phyloP scores from a whole-genome alignment of 2,329 filamentous ascomycete genomes.

The Claviceps humidiphila region DNA sequence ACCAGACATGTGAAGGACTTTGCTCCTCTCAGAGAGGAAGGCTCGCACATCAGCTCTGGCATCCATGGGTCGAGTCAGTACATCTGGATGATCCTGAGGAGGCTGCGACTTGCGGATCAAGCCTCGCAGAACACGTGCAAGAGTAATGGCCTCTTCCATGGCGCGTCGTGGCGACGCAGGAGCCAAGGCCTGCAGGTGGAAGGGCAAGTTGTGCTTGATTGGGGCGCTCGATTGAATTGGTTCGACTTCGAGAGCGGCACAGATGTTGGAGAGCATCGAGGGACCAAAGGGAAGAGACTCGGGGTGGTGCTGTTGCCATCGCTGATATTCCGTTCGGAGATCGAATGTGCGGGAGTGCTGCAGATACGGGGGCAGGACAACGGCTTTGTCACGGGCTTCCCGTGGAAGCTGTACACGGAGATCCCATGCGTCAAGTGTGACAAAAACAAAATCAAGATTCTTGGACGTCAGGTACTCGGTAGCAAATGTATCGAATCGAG shows the following conservation, averaged over 20 bases:
- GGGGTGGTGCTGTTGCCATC: conserved; percentile 96
- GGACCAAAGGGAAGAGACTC: conserved; percentile 95
- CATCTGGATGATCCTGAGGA: conserved; percentile 83
- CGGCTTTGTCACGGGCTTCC: conserved; percentile 95
- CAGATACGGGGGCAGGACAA: conserved; percentile 89
- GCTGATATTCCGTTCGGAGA: conserved; percentile 90
- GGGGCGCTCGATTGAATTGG: conserved; percentile 94
- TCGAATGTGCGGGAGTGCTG: conserved; percentile 98
- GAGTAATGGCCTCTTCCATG: conserved; percentile 93
- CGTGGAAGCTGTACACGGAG: conserved; percentile 93
- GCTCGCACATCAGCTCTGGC: conserved; percentile 91
- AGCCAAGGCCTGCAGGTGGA: conserved; percentile 90
- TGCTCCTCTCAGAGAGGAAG: conserved; percentile 91
- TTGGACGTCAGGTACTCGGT: conserved; percentile 81
- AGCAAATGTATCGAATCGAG: conserved; percentile 86
- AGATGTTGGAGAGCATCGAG: conserved; percentile 92
- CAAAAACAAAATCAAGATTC: conserved; percentile 94
- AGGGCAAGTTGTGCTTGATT: conserved; percentile 97
- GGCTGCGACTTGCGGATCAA: conserved; percentile 95
- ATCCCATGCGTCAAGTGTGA: conserved; percentile 97
- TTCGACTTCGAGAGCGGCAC: conserved; percentile 93
- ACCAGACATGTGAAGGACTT: conserved; percentile 95
- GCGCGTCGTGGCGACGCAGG: conserved; percentile 90
- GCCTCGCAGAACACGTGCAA: conserved; percentile 82
- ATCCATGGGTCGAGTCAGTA: conserved; percentile 90